Evolutionary conservation across 768 basidiomycete genomes (phyloP).

Genomic region (Termitomyces sp.): DNA sequence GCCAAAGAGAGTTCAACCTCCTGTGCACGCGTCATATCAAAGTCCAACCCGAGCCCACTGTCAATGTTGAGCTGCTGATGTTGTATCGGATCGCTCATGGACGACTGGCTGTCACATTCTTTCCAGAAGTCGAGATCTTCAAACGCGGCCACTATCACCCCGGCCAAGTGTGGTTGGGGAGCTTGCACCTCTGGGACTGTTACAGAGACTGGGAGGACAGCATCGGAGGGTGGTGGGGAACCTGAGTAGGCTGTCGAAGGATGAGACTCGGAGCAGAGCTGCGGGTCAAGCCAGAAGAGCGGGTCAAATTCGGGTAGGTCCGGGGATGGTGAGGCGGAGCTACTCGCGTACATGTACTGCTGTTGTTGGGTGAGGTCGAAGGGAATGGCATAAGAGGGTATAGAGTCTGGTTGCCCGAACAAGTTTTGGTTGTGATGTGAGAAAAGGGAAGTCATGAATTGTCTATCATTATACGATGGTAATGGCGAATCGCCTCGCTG

Average conservation of each 20-base stretch:
- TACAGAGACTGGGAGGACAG: not conserved
- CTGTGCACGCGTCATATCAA: no score
- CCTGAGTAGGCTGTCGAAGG: conserved; percentile 43
- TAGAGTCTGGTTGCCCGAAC: conserved; percentile 22
- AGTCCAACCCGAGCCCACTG: no score
- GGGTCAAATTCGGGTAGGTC: conserved; percentile 16
- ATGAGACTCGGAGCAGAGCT: conserved; percentile 15
- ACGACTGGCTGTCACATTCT: no score
- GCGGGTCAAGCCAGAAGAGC: conserved; percentile 11
- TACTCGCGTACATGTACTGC: conserved; percentile 11
- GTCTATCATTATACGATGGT: conserved; percentile 18
- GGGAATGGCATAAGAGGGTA: conserved; percentile 16
- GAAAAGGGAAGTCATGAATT: conserved; percentile 16
- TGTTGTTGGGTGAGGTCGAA: not conserved
- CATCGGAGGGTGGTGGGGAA: conserved; percentile 28
- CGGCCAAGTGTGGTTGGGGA: conserved; percentile 19
- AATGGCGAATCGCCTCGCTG: conserved; percentile 44
- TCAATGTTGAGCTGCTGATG: no score
- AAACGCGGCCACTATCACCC: no score
- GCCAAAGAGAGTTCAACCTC: no score
- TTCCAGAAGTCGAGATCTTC: no score
- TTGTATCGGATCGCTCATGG: no score
- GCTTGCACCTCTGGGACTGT: conserved; percentile 20
- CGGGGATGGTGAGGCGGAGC: conserved; percentile 11
- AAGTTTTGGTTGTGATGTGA: conserved; percentile 15